Evolutionary conservation across 1,139 yeast genomes (phyloP), one percentile per base, ranked within the genome.

Genomic region (Magnusiomyces sp.): DNA sequence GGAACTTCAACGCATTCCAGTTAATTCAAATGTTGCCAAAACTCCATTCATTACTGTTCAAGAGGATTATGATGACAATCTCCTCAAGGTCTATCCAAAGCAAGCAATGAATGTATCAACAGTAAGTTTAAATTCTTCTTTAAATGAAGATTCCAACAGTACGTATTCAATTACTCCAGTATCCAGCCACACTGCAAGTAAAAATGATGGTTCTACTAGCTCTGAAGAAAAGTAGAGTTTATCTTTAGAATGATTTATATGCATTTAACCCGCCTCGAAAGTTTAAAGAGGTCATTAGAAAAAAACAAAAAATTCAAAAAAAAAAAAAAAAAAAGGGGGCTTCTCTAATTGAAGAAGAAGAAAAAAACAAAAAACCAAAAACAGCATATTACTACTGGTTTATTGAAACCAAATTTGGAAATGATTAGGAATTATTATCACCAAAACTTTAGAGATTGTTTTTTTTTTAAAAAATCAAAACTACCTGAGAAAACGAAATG

Each of bases 121-220:
- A 14, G 29, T 42, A 9, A 42, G 45, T 32, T 20, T 42, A 33
- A 32, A 38, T 19, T 42, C 45, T 7, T 13, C 19, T 9, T 34
- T 20, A 16, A 41, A 41, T 41, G 44, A 41, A 14, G 44, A 41
- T 17, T 6, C 7, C 7, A 5, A 4, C 5, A 38, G 40, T 16
- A 38, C 40, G n/a, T 14, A 6, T 14, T 38, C 40, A 38, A 17
- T 38, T 7, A 14, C 40, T 10, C 40, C 40, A 38, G 23, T 38
- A 4, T 13, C 19, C 7, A 38, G 40, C 19, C 23, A 16, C 23
- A 14, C 40, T n/a, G n/a, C n/a, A n/a, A n/a, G n/a, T 32, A 32
- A 46, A 43, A 37, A 48, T 34, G 17, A 43, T 46, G 37, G 48
- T 47, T 9, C 34, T 32, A 36, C 32, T 50, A 23, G 47, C 42